Conservation (phyloP, 2,329 filamentous ascomycete species). For the Trichoderma gracile region DNA sequence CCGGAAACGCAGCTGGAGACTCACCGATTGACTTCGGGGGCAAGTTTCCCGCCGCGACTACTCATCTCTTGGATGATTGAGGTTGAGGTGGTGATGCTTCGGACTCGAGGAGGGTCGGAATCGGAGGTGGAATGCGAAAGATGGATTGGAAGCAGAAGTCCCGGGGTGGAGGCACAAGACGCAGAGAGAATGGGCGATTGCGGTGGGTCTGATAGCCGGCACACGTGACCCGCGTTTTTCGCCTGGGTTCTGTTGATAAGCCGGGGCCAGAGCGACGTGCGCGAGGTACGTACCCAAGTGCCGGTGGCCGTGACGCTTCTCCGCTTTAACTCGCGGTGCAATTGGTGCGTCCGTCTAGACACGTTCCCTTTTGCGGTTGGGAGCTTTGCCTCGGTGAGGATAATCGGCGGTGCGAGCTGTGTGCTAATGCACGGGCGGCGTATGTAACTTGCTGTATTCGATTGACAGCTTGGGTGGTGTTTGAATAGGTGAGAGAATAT, state of each 20-base stretch:
- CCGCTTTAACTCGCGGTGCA: slow-evolving; percentile 10
- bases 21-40: slow-evolving; percentile 97
- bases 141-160: slow-evolving; percentile 31
- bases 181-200: slow-evolving; percentile 27
- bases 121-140: slow-evolving; percentile 22
- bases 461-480: background rate
- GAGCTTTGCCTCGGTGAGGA: slow-evolving; percentile 12
- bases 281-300: background rate
- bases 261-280: background rate
- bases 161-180: slow-evolving; percentile 35
- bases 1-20: slow-evolving; percentile 27
- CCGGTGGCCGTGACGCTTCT: background rate
- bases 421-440: background rate
- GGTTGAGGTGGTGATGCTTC: slow-evolving; percentile 34
- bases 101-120: slow-evolving; percentile 35
- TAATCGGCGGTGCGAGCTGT: background rate
- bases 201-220: slow-evolving; percentile 24
- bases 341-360: slow-evolving; percentile 9
- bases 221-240: slow-evolving; percentile 25
- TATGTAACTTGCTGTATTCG: too few species aligned
- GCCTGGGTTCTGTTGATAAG: slow-evolving; percentile 2
- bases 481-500: too few species aligned
- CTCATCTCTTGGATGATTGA: slow-evolving; percentile 75
- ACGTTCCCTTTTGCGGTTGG: background rate
- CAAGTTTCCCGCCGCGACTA: slow-evolving; percentile 95